A percentile compares a stretch with the other conserved stretches of the same genome.
These are phyloP conservation scores for Pisolithus sp. DNA, from an alignment of 768 basidiomycete genomes.

Conservation along the genomic window DNA sequence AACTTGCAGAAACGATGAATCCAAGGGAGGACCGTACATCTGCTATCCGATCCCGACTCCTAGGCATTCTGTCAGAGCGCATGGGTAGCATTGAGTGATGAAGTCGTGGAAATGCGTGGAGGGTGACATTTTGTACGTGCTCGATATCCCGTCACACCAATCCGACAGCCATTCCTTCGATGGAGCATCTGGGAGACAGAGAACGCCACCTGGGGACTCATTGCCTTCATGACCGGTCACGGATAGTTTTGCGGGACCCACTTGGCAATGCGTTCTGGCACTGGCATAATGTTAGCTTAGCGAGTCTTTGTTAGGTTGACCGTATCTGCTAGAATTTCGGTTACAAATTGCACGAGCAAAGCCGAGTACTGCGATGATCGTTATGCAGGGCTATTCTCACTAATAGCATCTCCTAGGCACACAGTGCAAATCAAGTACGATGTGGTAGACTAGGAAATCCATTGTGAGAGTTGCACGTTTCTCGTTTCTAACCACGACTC, in stretches of 20 bases:
- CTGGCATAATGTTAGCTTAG: constrained; percentile 12
- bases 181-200: constrained; percentile 2
- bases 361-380: no score
- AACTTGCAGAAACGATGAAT: constrained; percentile 71
- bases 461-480: no score
- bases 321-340: no score
- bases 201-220: constrained; percentile 22
- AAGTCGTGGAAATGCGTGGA: constrained; percentile 44
- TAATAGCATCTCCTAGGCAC: no score
- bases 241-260: constrained; percentile 55
- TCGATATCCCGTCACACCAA: constrained; percentile 60
- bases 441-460: no score
- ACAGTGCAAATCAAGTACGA: no score
- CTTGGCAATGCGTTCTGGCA: constrained; percentile 30
- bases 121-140: constrained; percentile 43
- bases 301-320: no score
- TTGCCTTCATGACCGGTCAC: constrained; percentile 58
- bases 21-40: constrained; percentile 76
- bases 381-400: no score
- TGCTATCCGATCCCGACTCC: constrained; percentile 53
- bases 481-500: no score
- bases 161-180: constrained; percentile 70
- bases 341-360: no score
- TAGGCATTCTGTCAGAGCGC: constrained; percentile 55
- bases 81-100: constrained; percentile 45